A percentile compares a stretch with the other conserved stretches of the same genome.
phyloP scores from a whole-genome alignment of 208 protist species.

The Porcisia hertigi region DNA sequence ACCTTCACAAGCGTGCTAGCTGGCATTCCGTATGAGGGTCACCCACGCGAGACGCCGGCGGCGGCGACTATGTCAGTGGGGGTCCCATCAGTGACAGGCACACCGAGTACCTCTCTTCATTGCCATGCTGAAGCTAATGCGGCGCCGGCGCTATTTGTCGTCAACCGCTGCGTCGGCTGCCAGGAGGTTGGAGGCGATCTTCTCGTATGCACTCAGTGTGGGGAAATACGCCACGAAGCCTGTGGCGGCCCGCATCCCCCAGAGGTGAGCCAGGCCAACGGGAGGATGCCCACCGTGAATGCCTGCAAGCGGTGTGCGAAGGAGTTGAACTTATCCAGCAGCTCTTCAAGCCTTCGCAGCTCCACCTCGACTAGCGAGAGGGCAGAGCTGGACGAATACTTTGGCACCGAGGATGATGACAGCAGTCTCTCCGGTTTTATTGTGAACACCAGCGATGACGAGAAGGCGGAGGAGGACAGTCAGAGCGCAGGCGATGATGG shows the following conservation, averaged over 20 bases:
- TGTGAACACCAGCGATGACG: constrained; percentile 53
- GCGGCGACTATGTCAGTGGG: neutral
- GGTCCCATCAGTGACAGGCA: neutral
- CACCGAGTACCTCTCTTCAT: neutral
- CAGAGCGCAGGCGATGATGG: constrained; percentile 3
- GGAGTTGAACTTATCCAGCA: constrained; percentile 31
- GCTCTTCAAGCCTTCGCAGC: constrained; percentile 54
- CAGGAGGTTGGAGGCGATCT: constrained; percentile 58
- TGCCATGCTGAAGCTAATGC: neutral
- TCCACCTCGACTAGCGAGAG: constrained; percentile 77
- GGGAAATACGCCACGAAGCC: constrained; percentile 65
- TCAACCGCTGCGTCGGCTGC: constrained; percentile 26
- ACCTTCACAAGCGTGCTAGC: constrained; percentile 23
- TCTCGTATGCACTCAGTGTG: constrained; percentile 57
- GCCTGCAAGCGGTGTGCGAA: constrained; percentile 23
- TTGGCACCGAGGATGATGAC: constrained; percentile 39
- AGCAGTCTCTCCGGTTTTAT: constrained; percentile 67
- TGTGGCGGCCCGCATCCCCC: constrained; percentile 72
- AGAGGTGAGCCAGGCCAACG: constrained; percentile 16
- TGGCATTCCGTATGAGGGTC: constrained; percentile 11
- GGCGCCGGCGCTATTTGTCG: neutral
- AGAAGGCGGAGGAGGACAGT: constrained; percentile 40
- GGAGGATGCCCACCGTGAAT: constrained; percentile 9
- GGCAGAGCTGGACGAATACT: constrained; percentile 38
- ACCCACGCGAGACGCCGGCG: neutral